Base-by-base conservation (phyloP, 202 grass and related monocot genomes). In the Carex arenaria region DNA sequence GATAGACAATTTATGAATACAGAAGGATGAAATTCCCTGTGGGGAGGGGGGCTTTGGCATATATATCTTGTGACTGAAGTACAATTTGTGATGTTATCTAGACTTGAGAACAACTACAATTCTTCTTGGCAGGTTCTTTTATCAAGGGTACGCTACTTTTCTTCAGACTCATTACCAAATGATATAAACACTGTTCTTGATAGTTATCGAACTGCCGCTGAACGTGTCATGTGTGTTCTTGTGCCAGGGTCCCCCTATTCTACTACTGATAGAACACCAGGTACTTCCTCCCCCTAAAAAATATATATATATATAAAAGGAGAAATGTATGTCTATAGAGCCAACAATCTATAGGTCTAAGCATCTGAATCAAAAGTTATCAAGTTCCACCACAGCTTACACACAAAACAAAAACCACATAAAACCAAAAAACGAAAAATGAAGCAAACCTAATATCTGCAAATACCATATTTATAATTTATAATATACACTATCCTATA, bases 141-240 rank as follows among this genome's bases (percentile, higher is more conserved):
- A 86, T 93, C 91, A 34, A 86, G 91, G 82, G 72, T 89, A 19
- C 72, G 61, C 57, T 91, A 88, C 86, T 93, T 93, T 57, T 83
- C 88, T 1, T 57, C 86, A 2, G 59, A 86, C 26, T 86, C 34
- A 32, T 85, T 87, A 47, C 78, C 85, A 3, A 68, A 20, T 80
- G 51, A 2, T 47, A 40, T 82, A 67, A 54, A 82, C 18, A 38
- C 60, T 10, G 81, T 62, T 1, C 86, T 91, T 2, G 53, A 43
- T 62, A 55, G 38, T 62, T 93, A 93, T 64, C 90, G 85, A 87
- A 60, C 86, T 54, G 86, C 91, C 5, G 89, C 93, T 15, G 88
- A 89, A 11, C 79, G 86, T 28, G 93, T 92, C 53, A 90, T 90
- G 88, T 94, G 90, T 52, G 80, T 91, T 67, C 87, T 91, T 10